Evolutionary conservation across 495 filamentous ascomycete genomes (phyloP), one percentile per base, ranked within the genome.

Genomic region (Talaromyces liani): DNA sequence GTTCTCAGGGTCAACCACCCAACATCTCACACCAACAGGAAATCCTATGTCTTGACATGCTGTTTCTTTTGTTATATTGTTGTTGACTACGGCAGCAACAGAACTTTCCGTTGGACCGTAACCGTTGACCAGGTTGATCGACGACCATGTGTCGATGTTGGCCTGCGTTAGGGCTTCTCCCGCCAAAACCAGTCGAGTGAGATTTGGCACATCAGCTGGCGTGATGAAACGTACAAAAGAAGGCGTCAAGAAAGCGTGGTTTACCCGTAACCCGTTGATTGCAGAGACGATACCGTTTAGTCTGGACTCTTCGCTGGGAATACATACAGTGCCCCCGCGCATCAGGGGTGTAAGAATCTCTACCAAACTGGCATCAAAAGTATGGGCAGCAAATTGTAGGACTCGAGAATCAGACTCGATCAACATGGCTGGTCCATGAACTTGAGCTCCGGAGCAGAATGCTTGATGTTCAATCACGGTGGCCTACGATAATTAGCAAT

Each of bases 81-180:
- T 65, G 54, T 80, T 81, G 14, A 77, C 61, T 10, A 71, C 71
- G 10, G 76, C 72, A 3, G 72, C 71, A 18, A 81, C 74, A 58
- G 76, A 71, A 62, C 68, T 71, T 63, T 82, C 80, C 4, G 77
- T 79, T 1, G 86, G 86, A 0, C 86, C 86, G 63, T 87, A 89
- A 3, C 76, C 84, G 68, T 87, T 87, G 63, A 87, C 67, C 58
- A 85, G 73, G 71, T 73, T 72, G 36, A 81, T 76, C 62, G 70
- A 75, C 12, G 79, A 83, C 86, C 86, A 88, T 24, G 75, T 79
- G 1, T 74, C 70, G 39, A 84, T 70, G 62, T 83, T 69, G 3
- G 77, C 77, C 45, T 76, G 73, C 24, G 79, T 79, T 78, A 88
- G 82, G 45, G 81, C 72, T 68, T 89, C 86, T 7, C 84, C 85